Evolutionary conservation across 106 monocot species (phyloP).

Genomic region (Dendrobium nobile): DNA sequence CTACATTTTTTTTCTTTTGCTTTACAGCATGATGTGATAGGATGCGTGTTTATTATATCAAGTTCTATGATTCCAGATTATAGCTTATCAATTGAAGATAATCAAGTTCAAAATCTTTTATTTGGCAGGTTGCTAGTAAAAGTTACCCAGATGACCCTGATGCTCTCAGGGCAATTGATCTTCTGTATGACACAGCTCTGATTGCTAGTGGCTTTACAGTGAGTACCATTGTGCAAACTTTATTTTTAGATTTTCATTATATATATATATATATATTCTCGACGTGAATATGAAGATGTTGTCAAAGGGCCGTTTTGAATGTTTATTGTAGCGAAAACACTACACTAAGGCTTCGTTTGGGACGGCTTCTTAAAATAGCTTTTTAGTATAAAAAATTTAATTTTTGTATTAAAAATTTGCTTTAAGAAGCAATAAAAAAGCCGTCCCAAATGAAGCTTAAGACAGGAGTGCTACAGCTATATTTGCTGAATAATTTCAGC

Average conservation of each 20-base stretch:
- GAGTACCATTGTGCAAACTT: conserved; percentile 8
- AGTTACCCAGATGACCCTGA: conserved; percentile 62
- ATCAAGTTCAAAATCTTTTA: background rate
- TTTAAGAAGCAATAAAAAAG: too few relatives aligned
- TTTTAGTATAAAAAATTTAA: too few relatives aligned
- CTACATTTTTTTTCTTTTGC: background rate
- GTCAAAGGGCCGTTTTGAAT: too few relatives aligned
- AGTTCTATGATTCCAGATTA: background rate
- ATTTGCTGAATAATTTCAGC: too few relatives aligned
- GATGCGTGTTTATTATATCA: background rate
- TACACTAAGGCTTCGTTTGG: too few relatives aligned
- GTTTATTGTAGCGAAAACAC: too few relatives aligned
- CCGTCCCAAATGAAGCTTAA: too few relatives aligned
- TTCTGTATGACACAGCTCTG: conserved; percentile 83
- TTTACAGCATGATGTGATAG: background rate
- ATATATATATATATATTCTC: background rate
- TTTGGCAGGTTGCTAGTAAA: conserved; percentile 55
- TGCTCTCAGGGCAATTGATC: conserved; percentile 72
- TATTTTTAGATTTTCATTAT: too few relatives aligned
- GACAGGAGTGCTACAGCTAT: too few relatives aligned
- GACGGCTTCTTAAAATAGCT: too few relatives aligned
- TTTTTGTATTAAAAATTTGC: too few relatives aligned
- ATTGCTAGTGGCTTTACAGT: conserved; percentile 95
- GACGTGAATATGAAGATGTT: too few relatives aligned
- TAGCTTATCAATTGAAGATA: background rate